Percentiles rank a stretch among this genome's conserved stretches.
Conservation (phyloP, 169 alveolate genomes). For the Blepharisma undulans region DNA sequence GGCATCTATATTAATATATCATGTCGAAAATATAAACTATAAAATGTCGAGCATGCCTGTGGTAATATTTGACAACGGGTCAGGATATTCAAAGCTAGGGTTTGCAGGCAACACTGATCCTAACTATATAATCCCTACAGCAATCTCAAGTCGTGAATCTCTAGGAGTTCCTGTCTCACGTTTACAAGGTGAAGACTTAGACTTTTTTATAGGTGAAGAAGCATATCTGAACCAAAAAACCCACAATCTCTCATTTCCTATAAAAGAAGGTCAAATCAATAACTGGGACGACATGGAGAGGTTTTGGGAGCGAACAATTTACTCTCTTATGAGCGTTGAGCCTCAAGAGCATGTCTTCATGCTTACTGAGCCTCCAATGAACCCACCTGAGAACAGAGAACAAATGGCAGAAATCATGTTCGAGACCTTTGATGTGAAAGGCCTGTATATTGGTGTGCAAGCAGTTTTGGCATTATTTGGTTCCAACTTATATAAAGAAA, state of each 20-base stretch:
- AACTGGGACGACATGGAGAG: slow-evolving; percentile 90
- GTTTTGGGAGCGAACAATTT: slow-evolving; percentile 86
- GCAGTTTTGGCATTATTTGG: slow-evolving; percentile 92
- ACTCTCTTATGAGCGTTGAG: slow-evolving; percentile 78
- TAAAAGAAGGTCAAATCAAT: slow-evolving; percentile 86
- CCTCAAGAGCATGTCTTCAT: slow-evolving; percentile 85
- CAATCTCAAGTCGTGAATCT: slow-evolving; percentile 54
- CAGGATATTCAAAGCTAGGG: slow-evolving; percentile 79
- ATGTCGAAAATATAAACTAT: background rate
- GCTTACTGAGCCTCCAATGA: slow-evolving; percentile 92
- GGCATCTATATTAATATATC: background rate
- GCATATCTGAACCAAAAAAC: slow-evolving; percentile 50
- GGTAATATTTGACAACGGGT: slow-evolving; percentile 76
- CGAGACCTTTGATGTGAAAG: slow-evolving; percentile 91
- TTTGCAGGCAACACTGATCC: slow-evolving; percentile 78
- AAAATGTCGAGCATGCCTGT: slow-evolving; percentile 16
- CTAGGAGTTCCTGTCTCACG: slow-evolving; percentile 45
- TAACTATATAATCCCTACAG: slow-evolving; percentile 63
- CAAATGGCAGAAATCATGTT: slow-evolving; percentile 89
- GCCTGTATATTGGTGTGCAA: slow-evolving; percentile 86
- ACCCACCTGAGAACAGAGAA: slow-evolving; percentile 91
- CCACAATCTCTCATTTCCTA: slow-evolving; percentile 68
- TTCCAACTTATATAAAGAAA: slow-evolving; percentile 62
- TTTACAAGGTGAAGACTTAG: slow-evolving; percentile 53
- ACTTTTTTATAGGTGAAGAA: slow-evolving; percentile 70